These are phyloP conservation scores for Blastomyces gilchristii DNA, from an alignment of 2,329 filamentous ascomycete genomes.

Conservation along the genomic window DNA sequence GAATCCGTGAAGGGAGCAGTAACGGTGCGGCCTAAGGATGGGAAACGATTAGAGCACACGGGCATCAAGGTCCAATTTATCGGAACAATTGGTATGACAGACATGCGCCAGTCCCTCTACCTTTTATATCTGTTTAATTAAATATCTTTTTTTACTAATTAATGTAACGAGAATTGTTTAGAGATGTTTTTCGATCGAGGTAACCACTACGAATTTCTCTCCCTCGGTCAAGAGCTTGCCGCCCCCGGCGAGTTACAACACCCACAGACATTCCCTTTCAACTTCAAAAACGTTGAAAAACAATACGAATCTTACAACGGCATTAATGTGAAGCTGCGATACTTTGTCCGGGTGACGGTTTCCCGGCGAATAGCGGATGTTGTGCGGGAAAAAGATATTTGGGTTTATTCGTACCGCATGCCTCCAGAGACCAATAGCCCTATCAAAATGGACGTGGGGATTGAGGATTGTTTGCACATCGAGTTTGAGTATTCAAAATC, in stretches of 20 bases:
- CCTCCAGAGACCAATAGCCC: constrained; percentile 95
- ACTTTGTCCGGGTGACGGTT: constrained; percentile 95
- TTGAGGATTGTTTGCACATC: constrained; percentile 97
- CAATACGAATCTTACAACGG: constrained; percentile 99
- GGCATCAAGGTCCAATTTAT: constrained; percentile 99
- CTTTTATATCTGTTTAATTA: neutral
- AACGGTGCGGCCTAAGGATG: constrained; percentile 92
- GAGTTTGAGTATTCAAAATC: constrained; percentile 99
- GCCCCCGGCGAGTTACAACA: constrained; percentile 96
- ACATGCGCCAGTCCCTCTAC: neutral
- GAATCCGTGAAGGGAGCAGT: constrained; percentile 96
- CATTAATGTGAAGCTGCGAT: constrained; percentile 98
- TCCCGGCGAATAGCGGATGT: constrained; percentile 96
- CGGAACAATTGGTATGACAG: constrained; percentile 72
- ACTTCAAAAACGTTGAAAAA: constrained; percentile 99
- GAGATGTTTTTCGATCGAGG: constrained; percentile 99
- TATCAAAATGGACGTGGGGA: constrained; percentile 99
- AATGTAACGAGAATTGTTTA: constrained; percentile 28
- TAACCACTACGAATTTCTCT: constrained; percentile 98
- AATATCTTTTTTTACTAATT: constrained; percentile 8
- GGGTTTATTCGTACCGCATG: constrained; percentile 98
- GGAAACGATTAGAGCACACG: constrained; percentile 93
- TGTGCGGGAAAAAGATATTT: constrained; percentile 96
- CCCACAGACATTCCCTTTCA: constrained; percentile 97
- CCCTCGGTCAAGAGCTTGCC: constrained; percentile 89